phyloP scores from a whole-genome alignment of 495 filamentous ascomycete species.

The Neurospora sublineolata region DNA sequence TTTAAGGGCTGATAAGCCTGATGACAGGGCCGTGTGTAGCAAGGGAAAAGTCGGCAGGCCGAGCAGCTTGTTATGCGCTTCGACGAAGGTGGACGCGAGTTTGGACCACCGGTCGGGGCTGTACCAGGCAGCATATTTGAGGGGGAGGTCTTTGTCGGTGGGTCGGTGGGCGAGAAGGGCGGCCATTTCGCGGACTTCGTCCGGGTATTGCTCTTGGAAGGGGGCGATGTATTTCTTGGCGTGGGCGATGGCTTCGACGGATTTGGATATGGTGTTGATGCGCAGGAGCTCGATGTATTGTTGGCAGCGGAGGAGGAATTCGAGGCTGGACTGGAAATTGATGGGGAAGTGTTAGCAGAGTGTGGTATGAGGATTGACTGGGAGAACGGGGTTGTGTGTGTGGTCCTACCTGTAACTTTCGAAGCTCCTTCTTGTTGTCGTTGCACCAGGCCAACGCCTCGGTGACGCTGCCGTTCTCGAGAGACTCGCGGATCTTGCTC shows the following conservation, averaged over 20 bases:
- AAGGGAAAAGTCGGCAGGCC: conserved; percentile 73
- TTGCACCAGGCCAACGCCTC: conserved; percentile 82
- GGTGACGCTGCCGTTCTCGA: conserved; percentile 56
- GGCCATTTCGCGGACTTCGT: conserved; percentile 59
- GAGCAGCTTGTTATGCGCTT: conserved; percentile 77
- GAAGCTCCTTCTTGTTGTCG: conserved; percentile 80
- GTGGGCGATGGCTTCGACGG: conserved; percentile 66
- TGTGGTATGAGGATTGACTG: background rate
- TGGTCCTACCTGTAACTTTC: conserved; percentile 62
- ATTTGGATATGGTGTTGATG: conserved; percentile 43
- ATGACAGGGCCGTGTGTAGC: conserved; percentile 83
- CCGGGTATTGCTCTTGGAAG: conserved; percentile 53
- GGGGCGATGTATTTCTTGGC: conserved; percentile 68
- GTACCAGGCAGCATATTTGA: conserved; percentile 48
- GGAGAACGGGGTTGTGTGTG: background rate
- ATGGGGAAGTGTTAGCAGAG: conserved; percentile 13
- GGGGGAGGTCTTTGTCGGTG: conserved; percentile 33
- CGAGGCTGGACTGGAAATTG: conserved; percentile 61
- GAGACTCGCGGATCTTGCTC: conserved; percentile 57
- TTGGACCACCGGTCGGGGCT: conserved; percentile 56
- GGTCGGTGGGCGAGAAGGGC: conserved; percentile 67
- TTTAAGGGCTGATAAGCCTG: conserved; percentile 88
- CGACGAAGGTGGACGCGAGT: conserved; percentile 72
- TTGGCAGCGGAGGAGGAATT: conserved; percentile 89
- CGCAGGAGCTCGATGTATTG: conserved; percentile 89